Base-by-base conservation (phyloP, 2,329 filamentous ascomycete species). In the Apiospora malaysiana region DNA sequence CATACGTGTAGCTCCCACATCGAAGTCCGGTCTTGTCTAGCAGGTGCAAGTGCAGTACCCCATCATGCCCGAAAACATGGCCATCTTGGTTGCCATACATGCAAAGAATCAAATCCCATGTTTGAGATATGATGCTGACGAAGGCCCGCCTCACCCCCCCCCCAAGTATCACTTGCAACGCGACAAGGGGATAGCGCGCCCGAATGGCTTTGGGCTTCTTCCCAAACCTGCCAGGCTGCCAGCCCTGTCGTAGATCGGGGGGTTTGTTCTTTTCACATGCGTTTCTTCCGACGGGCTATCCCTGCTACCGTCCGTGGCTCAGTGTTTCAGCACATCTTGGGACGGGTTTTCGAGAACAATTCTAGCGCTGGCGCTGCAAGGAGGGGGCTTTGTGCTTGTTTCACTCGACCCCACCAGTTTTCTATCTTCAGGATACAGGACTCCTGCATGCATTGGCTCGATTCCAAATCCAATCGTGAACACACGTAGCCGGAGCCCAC, bases 341-440 rank as follows among this genome's bases (percentile, higher is more conserved):
- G 56, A 63, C 56, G 56, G 21, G 32, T 23, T 63, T 63, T 63
- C 56, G 56, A 63, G 56, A 63, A 63, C 56, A 63, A 63, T 63
- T 63, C 56, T 63, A 63, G 56, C 56, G 56, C 42, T 45, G 3
- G 42, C 42, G 42, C 56, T 63, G 18, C 56, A 63, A 21, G 56
- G 32, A 40, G 56, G 56, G 47, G 56, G 56, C 56, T 40, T 45
- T 45, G 4, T 5, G 7, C 9, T 40, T 63, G 32, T 40, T 63
- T 63, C 56, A 40, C 21, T 63, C 56, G 56, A 40, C 56, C 56
- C 56, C 56, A 63, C 56, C 32, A n/a, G 56, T 63, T 63, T 63
- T 37, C 49, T 63, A 40, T 56, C 42, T 45, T 45, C 42, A 14
- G 42, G 42, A 45, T 45, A 45, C 42, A 18, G 42, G 42, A 18